Base-by-base conservation (phyloP, 306 rosid species). In the Cercis canadensis region DNA sequence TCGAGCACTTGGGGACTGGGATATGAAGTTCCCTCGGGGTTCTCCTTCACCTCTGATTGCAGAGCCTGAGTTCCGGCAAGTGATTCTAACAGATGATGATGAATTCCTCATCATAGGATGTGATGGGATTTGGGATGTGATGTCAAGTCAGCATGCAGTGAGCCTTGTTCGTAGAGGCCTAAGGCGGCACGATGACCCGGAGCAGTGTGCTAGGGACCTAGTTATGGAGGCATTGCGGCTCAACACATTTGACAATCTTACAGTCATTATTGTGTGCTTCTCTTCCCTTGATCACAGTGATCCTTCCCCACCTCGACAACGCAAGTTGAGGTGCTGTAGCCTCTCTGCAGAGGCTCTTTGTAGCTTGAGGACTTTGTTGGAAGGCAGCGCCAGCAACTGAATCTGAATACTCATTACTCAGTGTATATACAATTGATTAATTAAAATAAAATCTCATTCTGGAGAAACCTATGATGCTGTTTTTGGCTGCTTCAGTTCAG, bases 1-100 rank as follows among this genome's bases (percentile, higher is more conserved):
- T 4, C 77, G 99, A 74, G 99, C 99, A 13, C 83, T 94, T 44
- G 99, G 97, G 17, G 99, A 94, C 74, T 94, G 99, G 99, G 97
- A 94, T 80, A 83, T 94, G 92, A 94, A 94, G 84, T 82, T 81
- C 52, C 95, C 97, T 1, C 85, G 68, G 47, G 97, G 90, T 59
- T 66, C 87, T 69, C 72, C 96, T 43, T 90, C 99, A 2, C 97
- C 99, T 21, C 88, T 91, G 69, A 87, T 89, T 21, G 92, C 99
- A 10, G 97, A 91, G 39, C 99, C 99, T 11, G 99, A 94, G 87
- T 89, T 90, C 71, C 79, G 45, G 57, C 90, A 77, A 79, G 50
- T 80, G 65, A 80, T 83, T 78, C 86, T 94, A 15, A 84, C 96
- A 9, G 91, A 89, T 60, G 97, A 94, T 54, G 98, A 94, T 57